A percentile compares a stretch with the other conserved stretches of the same genome.
These are phyloP conservation scores for Exophiala sideris DNA, from an alignment of 2,329 filamentous ascomycete species.

Conservation along the genomic window DNA sequence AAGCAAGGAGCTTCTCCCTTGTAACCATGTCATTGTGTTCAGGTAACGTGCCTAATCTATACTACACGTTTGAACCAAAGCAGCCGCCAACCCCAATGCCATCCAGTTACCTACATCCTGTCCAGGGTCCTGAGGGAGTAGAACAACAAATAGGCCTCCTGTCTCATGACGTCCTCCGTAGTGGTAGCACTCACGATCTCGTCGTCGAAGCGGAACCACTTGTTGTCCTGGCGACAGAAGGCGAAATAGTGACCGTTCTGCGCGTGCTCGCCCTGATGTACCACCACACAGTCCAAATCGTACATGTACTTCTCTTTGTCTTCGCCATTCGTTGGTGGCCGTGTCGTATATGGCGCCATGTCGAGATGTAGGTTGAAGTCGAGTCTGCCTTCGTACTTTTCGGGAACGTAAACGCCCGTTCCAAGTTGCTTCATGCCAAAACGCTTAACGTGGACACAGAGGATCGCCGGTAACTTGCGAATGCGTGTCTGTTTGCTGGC, in stretches of 20 bases:
- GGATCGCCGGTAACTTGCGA: slow-evolving; percentile 78
- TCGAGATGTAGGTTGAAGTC: slow-evolving; percentile 83
- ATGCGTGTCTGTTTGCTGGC: slow-evolving; percentile 82
- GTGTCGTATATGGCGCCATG: slow-evolving; percentile 83
- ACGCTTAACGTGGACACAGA: slow-evolving; percentile 84
- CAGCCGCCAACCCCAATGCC: background rate
- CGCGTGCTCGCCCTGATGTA: slow-evolving; percentile 71
- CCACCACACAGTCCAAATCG: slow-evolving; percentile 83
- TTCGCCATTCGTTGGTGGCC: slow-evolving; percentile 39
- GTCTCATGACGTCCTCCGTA: slow-evolving; percentile 78
- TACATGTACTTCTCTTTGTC: slow-evolving; percentile 60
- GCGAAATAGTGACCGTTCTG: slow-evolving; percentile 89
- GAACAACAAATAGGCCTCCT: slow-evolving; percentile 87
- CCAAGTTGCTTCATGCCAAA: slow-evolving; percentile 28
- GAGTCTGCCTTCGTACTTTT: slow-evolving; percentile 84
- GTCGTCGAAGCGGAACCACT: slow-evolving; percentile 97
- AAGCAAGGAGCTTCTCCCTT: no score
- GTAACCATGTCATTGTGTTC: no score
- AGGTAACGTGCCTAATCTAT: no score
- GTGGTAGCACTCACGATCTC: slow-evolving; percentile 82
- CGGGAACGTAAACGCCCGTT: slow-evolving; percentile 32
- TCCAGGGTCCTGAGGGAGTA: slow-evolving; percentile 52
- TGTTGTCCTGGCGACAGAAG: slow-evolving; percentile 61
- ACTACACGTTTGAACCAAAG: no score
- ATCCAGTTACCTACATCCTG: slow-evolving; percentile 4